Conservation (phyloP, 805 yeast species). For the Alloascoidea africana region DNA sequence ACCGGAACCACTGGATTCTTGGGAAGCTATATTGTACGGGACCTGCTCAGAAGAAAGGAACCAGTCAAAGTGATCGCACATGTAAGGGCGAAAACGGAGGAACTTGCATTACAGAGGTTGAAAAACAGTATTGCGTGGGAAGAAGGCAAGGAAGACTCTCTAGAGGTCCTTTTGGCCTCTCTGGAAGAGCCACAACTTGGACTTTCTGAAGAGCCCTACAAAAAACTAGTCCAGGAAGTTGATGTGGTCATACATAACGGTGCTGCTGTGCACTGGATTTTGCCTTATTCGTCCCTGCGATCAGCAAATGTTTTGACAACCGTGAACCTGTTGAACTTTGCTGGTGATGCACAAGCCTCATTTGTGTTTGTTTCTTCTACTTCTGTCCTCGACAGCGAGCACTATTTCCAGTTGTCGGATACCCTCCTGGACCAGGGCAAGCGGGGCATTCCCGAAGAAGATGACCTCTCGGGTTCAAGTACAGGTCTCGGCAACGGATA, state of each 20-base stretch:
- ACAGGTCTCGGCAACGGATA: constrained; percentile 81
- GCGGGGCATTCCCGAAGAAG: constrained; percentile 68
- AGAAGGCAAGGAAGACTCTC: constrained; percentile 35
- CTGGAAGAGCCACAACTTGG: constrained; percentile 67
- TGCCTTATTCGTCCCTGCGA: constrained; percentile 79
- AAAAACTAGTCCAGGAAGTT: constrained; percentile 33
- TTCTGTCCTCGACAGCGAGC: constrained; percentile 75
- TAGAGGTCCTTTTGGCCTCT: constrained; percentile 74
- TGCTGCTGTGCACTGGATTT: constrained; percentile 98
- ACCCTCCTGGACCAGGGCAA: constrained; percentile 45
- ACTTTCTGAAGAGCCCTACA: constrained; percentile 40
- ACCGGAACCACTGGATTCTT: constrained; percentile 97
- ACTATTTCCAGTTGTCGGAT: constrained; percentile 69
- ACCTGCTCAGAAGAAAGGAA: constrained; percentile 42
- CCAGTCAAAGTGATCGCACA: constrained; percentile 64
- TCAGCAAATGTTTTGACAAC: constrained; percentile 90
- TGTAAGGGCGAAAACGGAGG: constrained; percentile 67
- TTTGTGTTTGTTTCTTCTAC: constrained; percentile 93
- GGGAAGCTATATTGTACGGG: constrained; percentile 78
- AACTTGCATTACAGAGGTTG: constrained; percentile 63
- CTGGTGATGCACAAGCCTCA: constrained; percentile 66
- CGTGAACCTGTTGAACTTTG: constrained; percentile 64
- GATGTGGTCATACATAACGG: constrained; percentile 92
- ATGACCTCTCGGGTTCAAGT: constrained; percentile 70
- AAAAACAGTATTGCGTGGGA: constrained; percentile 57